Evolutionary conservation across 2,329 filamentous ascomycete species (phyloP), one percentile per base, ranked within the genome.

Genomic region (Hirsutella rhossiliensis): DNA sequence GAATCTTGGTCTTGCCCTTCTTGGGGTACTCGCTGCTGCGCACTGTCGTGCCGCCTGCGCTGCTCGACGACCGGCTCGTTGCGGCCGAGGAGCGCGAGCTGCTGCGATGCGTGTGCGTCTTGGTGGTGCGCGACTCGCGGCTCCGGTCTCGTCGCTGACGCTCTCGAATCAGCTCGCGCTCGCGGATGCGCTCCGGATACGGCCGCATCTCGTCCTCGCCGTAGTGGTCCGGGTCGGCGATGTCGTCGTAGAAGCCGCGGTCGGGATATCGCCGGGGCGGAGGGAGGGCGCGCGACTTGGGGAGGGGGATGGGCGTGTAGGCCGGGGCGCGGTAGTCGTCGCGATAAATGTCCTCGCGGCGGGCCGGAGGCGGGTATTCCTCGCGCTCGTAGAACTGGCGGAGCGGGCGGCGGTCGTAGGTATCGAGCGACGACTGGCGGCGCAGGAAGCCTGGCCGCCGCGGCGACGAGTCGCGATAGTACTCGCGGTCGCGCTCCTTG

Each of bases 1-100:
- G 89, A 60, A 96, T 88, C 53, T 85, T 80, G 13, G 89, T 96
- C 72, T 89, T 94, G 54, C 89, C 89, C 61, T 84, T 88, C 66
- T 85, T 84, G 11, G 84, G 83, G 50, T 84, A 87, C 45, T 80
- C 74, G 61, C 67, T 76, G 55, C 67, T 76, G 55, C 67, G 72
- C n/a, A 71, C 60, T 11, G 70, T 71, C 2, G 72, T 75, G 20
- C 68, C 69, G 18, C 67, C 68, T 45, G 62, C 69, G 48, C 65
- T 72, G 54, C 69, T 71, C 15, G 63, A 67, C 5, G 64, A 68
- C 11, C 59, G 65, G 47, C 67, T 73, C 5, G 62, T 66, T 1
- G 64, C 69, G 1, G 64, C 69, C 11, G 73, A 67, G 9, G 62
- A 59, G 9, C 67, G 66, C 18, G 67, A 67, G 49, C 65, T 67